Evolutionary conservation across 148 eudicot species (phyloP).

Genomic region (Fagopyrum homotropicum): DNA sequence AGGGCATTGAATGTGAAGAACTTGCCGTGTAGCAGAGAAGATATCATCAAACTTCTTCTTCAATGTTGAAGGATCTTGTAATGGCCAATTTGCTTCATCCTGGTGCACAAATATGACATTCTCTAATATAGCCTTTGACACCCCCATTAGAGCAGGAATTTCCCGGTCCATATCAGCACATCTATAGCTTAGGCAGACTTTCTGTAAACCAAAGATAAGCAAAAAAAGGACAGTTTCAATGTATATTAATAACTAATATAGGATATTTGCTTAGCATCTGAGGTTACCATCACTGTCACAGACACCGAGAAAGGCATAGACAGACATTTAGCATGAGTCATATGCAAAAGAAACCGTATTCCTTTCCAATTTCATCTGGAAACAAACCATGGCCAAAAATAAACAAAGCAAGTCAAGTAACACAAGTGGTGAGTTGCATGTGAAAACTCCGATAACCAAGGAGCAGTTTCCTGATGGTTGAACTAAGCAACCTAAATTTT

Average conservation of each 20-base stretch:
- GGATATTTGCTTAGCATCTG: not conserved
- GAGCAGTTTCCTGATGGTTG: not conserved
- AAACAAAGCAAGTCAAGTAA: not conserved
- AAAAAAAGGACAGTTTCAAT: not conserved
- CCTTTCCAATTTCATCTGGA: not conserved
- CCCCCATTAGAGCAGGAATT: conserved; percentile 99
- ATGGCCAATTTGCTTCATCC: conserved; percentile 99
- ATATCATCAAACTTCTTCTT: conserved; percentile 99
- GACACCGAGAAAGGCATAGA: not conserved
- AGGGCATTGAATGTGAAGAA: not conserved
- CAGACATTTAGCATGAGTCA: not conserved
- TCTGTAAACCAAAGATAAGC: conserved; percentile 37
- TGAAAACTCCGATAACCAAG: not conserved
- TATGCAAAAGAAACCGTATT: not conserved
- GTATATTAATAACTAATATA: not conserved
- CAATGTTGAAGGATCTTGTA: conserved; percentile 92
- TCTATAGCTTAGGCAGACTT: conserved; percentile 97
- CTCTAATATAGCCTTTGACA: conserved; percentile 91
- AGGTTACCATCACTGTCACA: not conserved
- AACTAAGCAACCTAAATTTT: not conserved
- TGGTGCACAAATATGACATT: conserved; percentile 99
- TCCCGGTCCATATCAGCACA: conserved; percentile 99
- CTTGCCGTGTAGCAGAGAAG: conserved; percentile 92
- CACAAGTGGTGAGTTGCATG: not conserved
- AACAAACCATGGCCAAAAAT: not conserved